Evolutionary conservation across 495 filamentous ascomycete genomes (phyloP), one percentile per base, ranked within the genome.

Genomic region (Aspergillus bridgeri): DNA sequence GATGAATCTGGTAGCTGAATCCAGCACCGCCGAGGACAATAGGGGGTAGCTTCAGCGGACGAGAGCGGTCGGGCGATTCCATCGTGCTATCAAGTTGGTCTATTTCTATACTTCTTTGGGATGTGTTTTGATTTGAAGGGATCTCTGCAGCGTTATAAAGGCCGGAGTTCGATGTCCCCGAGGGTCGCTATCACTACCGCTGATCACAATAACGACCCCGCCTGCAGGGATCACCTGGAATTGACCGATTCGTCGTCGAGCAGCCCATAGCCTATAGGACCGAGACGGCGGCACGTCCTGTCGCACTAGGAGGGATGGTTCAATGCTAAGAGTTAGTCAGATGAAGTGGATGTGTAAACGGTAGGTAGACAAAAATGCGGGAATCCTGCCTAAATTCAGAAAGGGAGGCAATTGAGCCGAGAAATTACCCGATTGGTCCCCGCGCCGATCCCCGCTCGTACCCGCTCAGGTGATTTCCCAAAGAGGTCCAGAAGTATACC

Each of bases 1-100:
- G 59, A 61, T 91, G 86, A 68, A 91, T 90, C 67, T 93, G 91
- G 60, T 79, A 77, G 75, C 92, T 94, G 83, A 96, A 95, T 25
- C 91, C 92, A 3, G 89, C 89, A 27, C 88, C 91, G 56, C 91
- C 91, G 61, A 91, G 85, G 68, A 95, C 79, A 11, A 96, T 53
- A 27, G 66, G 66, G 17, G 66, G 66, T 17, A 68, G 60, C 15
- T 49, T 15, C 47, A 49, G 20, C 5, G 5, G 33, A 11, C 13
- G 33, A 13, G 33, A 38, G 5, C 9, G 33, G 13, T 38, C 33
- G 13, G 33, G 33, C 33, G 33, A 8, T 9, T 38, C 13, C 33
- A 38, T 38, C 33, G 33, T 38, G 33, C 33, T 9, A 38, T 38
- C 33, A 11, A 13, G 33, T 13, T 38, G 33, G 33, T 38, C 33